Evolutionary conservation across 257 asterid species (phyloP).

Genomic region (Schizonepeta tenuifolia): DNA sequence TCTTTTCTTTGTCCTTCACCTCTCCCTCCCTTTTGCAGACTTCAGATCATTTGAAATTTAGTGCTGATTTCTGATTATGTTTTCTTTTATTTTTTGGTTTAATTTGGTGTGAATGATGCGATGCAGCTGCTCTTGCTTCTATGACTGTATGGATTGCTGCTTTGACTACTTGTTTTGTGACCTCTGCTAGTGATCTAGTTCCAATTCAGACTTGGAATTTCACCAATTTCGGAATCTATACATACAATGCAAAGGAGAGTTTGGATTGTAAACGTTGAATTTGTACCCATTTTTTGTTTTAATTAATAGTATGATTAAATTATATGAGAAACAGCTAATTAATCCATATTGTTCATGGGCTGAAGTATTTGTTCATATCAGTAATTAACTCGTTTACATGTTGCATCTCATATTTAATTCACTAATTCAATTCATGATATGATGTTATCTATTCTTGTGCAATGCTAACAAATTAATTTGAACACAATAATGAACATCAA

Average conservation of each 20-base stretch:
- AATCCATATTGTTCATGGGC: too few relatives aligned
- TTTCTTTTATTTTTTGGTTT: background rate
- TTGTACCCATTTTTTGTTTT: background rate
- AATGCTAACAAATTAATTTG: background rate
- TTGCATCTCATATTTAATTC: too few relatives aligned
- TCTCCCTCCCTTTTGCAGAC: too few relatives aligned
- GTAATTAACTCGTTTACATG: too few relatives aligned
- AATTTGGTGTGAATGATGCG: constrained; percentile 36
- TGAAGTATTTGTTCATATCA: background rate
- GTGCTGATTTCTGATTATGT: background rate
- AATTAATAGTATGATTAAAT: background rate
- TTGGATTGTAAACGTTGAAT: background rate
- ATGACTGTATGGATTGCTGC: constrained; percentile 56
- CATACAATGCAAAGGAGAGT: background rate
- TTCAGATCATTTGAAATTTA: too few relatives aligned
- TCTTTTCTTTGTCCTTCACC: too few relatives aligned
- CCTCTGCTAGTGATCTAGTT: constrained; percentile 51
- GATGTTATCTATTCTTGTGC: too few relatives aligned
- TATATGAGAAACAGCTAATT: too few relatives aligned
- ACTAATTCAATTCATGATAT: too few relatives aligned
- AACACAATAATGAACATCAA: background rate
- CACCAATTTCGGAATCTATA: too few relatives aligned
- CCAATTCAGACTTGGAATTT: background rate
- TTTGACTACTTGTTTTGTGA: constrained; percentile 62
- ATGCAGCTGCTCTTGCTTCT: constrained; percentile 72